Conservation (phyloP, 2,329 filamentous ascomycete genomes). For the Fusarium neocosmosporiellum region DNA sequence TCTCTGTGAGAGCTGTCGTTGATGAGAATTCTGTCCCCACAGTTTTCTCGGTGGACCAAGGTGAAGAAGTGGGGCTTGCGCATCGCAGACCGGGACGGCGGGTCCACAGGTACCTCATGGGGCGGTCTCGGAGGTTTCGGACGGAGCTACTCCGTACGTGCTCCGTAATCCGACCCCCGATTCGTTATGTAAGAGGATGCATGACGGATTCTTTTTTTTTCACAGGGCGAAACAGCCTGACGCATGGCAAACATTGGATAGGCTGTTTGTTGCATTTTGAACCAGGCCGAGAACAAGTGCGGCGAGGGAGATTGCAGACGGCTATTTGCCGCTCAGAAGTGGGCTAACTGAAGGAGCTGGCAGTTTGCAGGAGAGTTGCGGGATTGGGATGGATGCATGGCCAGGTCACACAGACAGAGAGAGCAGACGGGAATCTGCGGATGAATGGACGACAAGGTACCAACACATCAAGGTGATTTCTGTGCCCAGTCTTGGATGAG, state of each 20-base stretch:
- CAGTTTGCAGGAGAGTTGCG: slow-evolving; percentile 13
- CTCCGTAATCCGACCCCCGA: slow-evolving; percentile 15
- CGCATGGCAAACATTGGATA: not conserved
- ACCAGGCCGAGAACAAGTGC: slow-evolving; percentile 1
- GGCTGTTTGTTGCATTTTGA: not conserved
- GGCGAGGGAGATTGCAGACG: not conserved
- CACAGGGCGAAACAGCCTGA: not conserved
- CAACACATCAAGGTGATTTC: slow-evolving; percentile 3
- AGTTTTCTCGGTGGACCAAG: slow-evolving; percentile 20
- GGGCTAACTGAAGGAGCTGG: slow-evolving; percentile 14
- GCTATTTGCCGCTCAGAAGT: slow-evolving; percentile 3
- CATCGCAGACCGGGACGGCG: slow-evolving; percentile 10
- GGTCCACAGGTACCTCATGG: not conserved
- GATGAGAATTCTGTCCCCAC: slow-evolving; percentile 38
- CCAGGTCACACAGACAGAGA: slow-evolving; percentile 33
- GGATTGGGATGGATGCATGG: slow-evolving; percentile 26
- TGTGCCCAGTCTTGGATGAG: not conserved
- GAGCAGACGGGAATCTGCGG: not conserved
- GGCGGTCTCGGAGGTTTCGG: slow-evolving; percentile 20
- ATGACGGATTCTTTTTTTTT: not conserved
- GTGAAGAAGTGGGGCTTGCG: slow-evolving; percentile 21
- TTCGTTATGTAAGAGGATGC: not conserved
- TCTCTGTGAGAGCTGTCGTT: slow-evolving; percentile 32
- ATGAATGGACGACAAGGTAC: slow-evolving; percentile 1
- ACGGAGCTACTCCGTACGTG: slow-evolving; percentile 11